Conservation (phyloP, 2,329 filamentous ascomycete species). For the Trichoderma sp. region DNA sequence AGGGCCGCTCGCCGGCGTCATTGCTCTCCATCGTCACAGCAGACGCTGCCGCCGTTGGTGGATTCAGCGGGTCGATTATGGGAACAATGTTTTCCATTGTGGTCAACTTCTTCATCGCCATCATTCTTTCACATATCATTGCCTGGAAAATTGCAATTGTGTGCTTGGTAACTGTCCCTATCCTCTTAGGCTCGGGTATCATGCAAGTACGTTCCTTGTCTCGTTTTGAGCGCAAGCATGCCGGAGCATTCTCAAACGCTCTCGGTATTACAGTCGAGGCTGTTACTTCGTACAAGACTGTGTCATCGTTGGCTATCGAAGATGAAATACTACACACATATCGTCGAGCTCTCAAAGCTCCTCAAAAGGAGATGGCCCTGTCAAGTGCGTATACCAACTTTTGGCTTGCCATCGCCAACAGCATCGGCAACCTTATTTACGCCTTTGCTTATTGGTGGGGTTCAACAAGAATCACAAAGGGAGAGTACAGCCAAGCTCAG, state of each 20-base stretch:
- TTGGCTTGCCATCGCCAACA: constrained; percentile 64
- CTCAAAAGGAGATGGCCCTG: constrained; percentile 58
- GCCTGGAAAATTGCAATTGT: constrained; percentile 79
- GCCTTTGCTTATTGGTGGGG: constrained; percentile 83
- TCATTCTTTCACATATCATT: constrained; percentile 70
- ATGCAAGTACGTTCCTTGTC: constrained; percentile 68
- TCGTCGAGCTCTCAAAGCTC: constrained; percentile 52
- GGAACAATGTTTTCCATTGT: constrained; percentile 70
- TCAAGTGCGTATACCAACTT: constrained; percentile 58
- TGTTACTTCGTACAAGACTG: constrained; percentile 67
- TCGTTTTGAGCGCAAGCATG: constrained; percentile 65
- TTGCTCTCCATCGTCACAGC: constrained; percentile 71
- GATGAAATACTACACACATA: constrained; percentile 58
- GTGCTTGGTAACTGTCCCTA: constrained; percentile 68
- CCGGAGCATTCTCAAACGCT: constrained; percentile 66
- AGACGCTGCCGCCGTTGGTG: constrained; percentile 68
- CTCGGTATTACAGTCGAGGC: constrained; percentile 69
- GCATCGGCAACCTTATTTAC: constrained; percentile 68
- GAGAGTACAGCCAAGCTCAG: constrained; percentile 65
- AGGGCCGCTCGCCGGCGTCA: constrained; percentile 61
- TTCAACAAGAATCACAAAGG: constrained; percentile 68
- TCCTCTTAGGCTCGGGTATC: constrained; percentile 69
- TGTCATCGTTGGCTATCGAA: constrained; percentile 59
- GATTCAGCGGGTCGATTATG: constrained; percentile 71
- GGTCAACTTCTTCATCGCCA: constrained; percentile 69